phyloP scores from a whole-genome alignment of 2,329 filamentous ascomycete species.

The Sporothrix pseudoabietina region DNA sequence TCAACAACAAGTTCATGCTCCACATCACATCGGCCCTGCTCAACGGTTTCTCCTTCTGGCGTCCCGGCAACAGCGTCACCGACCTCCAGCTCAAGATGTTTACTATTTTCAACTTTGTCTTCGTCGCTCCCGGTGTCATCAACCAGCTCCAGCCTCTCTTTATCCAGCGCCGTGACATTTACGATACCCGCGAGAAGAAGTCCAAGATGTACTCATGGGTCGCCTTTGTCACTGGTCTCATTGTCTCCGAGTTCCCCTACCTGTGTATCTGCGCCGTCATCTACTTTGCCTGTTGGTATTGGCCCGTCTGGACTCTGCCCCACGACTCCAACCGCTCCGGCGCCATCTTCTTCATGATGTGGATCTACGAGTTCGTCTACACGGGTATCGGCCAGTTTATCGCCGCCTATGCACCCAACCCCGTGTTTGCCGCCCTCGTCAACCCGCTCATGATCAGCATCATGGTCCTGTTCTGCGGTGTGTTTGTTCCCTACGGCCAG shows the following conservation, averaged over 20 bases:
- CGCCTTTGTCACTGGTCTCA: conserved; percentile 75
- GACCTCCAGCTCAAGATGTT: conserved; percentile 85
- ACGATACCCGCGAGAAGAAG: conserved; percentile 78
- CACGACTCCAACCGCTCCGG: conserved; percentile 87
- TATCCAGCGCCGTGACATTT: conserved; percentile 77
- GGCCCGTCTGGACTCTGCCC: conserved; percentile 52
- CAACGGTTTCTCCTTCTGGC: conserved; percentile 76
- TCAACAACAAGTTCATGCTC: conserved; percentile 86
- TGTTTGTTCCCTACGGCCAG: conserved; percentile 75
- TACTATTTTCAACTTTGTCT: conserved; percentile 80
- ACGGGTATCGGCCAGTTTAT: conserved; percentile 78
- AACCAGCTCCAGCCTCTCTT: conserved; percentile 78
- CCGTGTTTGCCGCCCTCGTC: conserved; percentile 71
- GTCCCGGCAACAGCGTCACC: conserved; percentile 74
- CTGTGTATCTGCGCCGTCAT: conserved; percentile 74
- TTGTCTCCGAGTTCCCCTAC: conserved; percentile 83
- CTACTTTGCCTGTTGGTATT: conserved; percentile 64
- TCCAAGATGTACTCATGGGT: conserved; percentile 84
- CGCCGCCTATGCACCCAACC: conserved; percentile 65
- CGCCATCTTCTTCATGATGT: conserved; percentile 72
- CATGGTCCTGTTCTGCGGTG: conserved; percentile 84
- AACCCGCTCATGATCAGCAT: conserved; percentile 83
- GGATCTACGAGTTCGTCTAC: conserved; percentile 82
- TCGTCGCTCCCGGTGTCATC: conserved; percentile 73
- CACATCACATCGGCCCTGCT: conserved; percentile 75